Conservation (phyloP, 2,329 filamentous ascomycete genomes). For the Aureobasidium namibiae region DNA sequence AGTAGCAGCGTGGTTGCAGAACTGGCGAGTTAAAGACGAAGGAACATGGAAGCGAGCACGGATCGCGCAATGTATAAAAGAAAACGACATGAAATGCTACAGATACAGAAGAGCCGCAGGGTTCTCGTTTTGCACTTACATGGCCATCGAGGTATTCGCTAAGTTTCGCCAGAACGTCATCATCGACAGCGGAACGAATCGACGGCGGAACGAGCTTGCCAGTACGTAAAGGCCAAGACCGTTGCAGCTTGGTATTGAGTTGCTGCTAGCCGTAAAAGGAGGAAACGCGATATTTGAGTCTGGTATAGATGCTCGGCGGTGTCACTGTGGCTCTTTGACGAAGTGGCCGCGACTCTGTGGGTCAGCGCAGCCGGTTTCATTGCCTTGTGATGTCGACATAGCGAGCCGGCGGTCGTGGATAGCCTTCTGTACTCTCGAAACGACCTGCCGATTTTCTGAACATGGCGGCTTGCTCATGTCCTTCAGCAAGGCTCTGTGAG, state of each 20-base stretch:
- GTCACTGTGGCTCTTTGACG: background rate
- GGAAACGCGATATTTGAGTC: background rate
- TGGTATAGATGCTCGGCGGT: constrained; percentile 9
- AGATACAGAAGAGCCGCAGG: background rate
- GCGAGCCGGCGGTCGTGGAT: background rate
- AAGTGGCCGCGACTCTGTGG: background rate
- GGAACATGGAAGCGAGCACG: background rate
- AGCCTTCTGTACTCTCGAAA: background rate
- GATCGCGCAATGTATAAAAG: background rate
- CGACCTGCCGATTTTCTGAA: background rate
- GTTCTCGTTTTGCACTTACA: background rate
- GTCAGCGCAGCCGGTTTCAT: background rate
- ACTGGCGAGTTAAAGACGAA: background rate
- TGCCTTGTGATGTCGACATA: background rate
- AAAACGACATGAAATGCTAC: background rate
- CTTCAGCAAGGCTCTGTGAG: background rate
- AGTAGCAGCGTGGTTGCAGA: background rate
- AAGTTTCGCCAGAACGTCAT: background rate
- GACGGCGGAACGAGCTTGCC: background rate
- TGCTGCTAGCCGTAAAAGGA: background rate
- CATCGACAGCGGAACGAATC: background rate
- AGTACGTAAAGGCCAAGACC: constrained; percentile 10
- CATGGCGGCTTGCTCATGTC: background rate
- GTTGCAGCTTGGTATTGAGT: constrained; percentile 3
- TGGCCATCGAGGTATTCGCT: background rate